Percentiles rank a stretch among this genome's conserved stretches.
These are phyloP conservation scores for Elaeis oleifera DNA, from an alignment of 202 grass and related monocot genomes.

Conservation along the genomic window DNA sequence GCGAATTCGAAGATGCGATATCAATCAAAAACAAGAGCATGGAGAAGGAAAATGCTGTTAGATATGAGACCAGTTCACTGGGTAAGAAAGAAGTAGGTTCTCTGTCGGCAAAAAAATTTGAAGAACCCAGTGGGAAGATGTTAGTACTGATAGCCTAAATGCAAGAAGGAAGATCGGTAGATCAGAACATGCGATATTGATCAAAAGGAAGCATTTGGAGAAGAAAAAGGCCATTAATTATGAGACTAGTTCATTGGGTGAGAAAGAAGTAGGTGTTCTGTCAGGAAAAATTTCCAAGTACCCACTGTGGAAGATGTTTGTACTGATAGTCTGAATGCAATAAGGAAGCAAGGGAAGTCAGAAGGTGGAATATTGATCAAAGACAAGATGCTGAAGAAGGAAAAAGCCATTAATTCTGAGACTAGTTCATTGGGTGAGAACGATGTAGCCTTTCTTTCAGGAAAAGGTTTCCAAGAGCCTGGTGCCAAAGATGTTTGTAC, in stretches of 20 bases:
- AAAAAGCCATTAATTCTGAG: neutral
- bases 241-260: slow-evolving; percentile 14
- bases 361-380: too few species aligned
- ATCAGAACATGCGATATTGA: slow-evolving; percentile 2
- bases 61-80: slow-evolving; percentile 17
- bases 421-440: slow-evolving; percentile 14
- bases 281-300: too few species aligned
- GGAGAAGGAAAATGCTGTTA: slow-evolving; percentile 13
- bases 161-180: too few species aligned
- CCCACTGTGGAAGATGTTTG: too few species aligned
- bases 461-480: too few species aligned
- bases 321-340: too few species aligned
- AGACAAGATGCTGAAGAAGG: too few species aligned
- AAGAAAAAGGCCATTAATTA: neutral
- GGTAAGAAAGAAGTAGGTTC: neutral
- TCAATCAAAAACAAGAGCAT: slow-evolving; percentile 7
- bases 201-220: neutral
- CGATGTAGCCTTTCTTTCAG: neutral
- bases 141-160: neutral
- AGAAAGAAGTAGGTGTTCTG: neutral
- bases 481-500: too few species aligned
- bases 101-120: neutral
- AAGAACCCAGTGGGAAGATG: too few species aligned
- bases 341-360: too few species aligned
- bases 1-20: neutral